phyloP scores from a whole-genome alignment of 495 filamentous ascomycete genomes.

The Rhypophila decipiens region DNA sequence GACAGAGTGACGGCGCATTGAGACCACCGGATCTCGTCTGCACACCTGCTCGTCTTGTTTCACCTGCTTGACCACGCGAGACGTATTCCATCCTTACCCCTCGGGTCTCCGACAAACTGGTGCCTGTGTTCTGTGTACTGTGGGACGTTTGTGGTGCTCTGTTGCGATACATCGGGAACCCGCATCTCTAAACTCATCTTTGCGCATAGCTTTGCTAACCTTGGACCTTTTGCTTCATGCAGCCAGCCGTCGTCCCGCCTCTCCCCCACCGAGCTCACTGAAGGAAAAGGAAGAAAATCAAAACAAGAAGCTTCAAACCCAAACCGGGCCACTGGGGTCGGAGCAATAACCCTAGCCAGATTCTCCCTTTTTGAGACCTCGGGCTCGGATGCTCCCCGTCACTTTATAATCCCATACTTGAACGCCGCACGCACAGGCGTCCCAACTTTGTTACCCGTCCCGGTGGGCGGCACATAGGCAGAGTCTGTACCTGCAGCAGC shows the following conservation, averaged over 20 bases:
- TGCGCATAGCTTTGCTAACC: conserved; percentile 8
- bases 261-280: no score
- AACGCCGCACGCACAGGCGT: no score
- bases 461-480: conserved; percentile 6
- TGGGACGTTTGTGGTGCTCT: conserved; percentile 2
- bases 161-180: conserved; percentile 4
- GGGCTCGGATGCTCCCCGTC: no score
- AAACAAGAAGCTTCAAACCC: no score
- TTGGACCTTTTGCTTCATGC: conserved; percentile 14
- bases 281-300: no score
- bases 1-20: neutral
- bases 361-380: no score
- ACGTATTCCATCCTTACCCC: neutral
- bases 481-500: conserved; percentile 14
- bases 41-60: neutral
- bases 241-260: conserved; percentile 14
- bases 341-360: no score
- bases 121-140: no score
- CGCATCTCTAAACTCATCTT: conserved; percentile 4
- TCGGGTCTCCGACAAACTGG: conserved; percentile 7
- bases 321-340: neutral
- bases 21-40: neutral
- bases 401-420: no score
- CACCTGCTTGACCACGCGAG: neutral
- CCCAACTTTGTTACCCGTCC: no score